A percentile compares a stretch with the other conserved stretches of the same genome.
Conservation (phyloP, 2,329 filamentous ascomycete species). For the Hymenoscyphus repandus region DNA sequence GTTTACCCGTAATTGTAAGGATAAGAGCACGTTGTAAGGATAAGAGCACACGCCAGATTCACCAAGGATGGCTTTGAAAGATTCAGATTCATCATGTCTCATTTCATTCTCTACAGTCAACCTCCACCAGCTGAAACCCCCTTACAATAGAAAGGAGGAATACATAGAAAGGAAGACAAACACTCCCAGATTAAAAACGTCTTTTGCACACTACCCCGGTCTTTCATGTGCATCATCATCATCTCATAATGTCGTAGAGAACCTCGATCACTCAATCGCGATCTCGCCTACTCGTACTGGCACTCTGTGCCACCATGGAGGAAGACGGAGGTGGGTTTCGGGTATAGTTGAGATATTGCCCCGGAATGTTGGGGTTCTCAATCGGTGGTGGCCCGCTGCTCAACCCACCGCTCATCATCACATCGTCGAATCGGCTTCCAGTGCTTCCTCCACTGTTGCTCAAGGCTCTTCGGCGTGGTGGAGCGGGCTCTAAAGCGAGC, state of each 20-base stretch:
- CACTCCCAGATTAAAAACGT: too few relatives aligned
- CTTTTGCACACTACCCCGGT: too few relatives aligned
- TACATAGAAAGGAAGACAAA: too few relatives aligned
- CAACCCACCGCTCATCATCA: constrained; percentile 29
- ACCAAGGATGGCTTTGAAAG: too few relatives aligned
- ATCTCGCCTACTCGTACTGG: constrained; percentile 1
- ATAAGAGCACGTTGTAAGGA: too few relatives aligned
- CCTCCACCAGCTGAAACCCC: too few relatives aligned
- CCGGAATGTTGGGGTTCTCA: constrained; percentile 13
- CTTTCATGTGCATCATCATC: background rate
- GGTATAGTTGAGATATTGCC: constrained; percentile 19
- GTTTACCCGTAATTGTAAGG: too few relatives aligned
- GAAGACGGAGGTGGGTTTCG: constrained; percentile 13
- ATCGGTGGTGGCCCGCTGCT: constrained; percentile 10
- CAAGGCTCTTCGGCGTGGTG: constrained; percentile 12
- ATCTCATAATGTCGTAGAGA: background rate
- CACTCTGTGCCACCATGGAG: background rate
- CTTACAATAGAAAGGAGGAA: too few relatives aligned
- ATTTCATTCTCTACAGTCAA: too few relatives aligned
- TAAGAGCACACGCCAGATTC: too few relatives aligned
- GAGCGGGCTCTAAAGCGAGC: constrained; percentile 20
- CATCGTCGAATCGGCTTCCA: constrained; percentile 14
- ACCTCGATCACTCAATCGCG: background rate
- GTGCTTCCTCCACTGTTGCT: constrained; percentile 1
- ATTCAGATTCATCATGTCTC: too few relatives aligned